These are phyloP conservation scores for Massarina eburnea DNA, from an alignment of 2,329 filamentous ascomycete genomes.

Conservation along the genomic window DNA sequence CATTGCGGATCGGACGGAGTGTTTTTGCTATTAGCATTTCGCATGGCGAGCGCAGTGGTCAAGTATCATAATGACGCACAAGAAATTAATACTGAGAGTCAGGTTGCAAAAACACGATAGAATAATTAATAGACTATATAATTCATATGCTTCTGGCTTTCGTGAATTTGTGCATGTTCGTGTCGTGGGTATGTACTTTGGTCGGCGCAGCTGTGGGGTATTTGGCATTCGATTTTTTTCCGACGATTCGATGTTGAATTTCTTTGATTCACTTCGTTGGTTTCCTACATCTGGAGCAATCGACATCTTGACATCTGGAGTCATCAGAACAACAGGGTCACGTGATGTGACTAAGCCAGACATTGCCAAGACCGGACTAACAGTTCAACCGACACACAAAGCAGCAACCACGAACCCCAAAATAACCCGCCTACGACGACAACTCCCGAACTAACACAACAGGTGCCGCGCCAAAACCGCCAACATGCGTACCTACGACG, in stretches of 20 bases:
- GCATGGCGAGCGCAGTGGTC: background rate
- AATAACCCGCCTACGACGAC: constrained; percentile 37
- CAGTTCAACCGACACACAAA: constrained; percentile 13
- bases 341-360: constrained; percentile 6
- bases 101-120: background rate
- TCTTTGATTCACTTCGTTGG: too few relatives aligned
- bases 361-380: constrained; percentile 15
- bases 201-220: too few relatives aligned
- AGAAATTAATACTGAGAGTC: background rate
- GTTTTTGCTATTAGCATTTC: background rate
- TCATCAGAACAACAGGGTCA: background rate
- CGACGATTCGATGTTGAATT: too few relatives aligned
- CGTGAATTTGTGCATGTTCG: too few relatives aligned
- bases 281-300: too few relatives aligned
- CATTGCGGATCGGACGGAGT: background rate
- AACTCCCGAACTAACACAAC: constrained; percentile 40
- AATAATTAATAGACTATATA: background rate
- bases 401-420: constrained; percentile 25
- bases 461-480: constrained; percentile 49
- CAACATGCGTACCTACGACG: constrained; percentile 78
- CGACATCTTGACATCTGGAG: too few relatives aligned
- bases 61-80: background rate
- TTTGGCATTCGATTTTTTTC: too few relatives aligned
- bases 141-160: too few relatives aligned
- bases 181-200: too few relatives aligned